Conservation (phyloP, 2,329 filamentous ascomycete species). For the Beauveria caledonica region DNA sequence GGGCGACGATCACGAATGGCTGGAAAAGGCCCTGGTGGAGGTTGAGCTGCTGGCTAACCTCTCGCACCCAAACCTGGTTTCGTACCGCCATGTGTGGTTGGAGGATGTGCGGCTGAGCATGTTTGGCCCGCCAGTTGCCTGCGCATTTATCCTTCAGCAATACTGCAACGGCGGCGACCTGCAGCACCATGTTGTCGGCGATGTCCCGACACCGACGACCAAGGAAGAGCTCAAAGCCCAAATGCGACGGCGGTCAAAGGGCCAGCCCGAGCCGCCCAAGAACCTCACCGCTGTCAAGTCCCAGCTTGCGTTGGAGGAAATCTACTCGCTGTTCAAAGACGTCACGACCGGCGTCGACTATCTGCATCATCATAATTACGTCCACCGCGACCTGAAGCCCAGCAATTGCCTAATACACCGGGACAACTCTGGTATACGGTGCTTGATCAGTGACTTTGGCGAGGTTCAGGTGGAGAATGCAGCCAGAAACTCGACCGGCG, state of each 20-base stretch:
- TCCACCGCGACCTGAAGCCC: constrained; percentile 92
- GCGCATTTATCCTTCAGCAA: constrained; percentile 93
- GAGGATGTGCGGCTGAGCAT: constrained; percentile 77
- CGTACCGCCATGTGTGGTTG: constrained; percentile 95
- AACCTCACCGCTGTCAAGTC: constrained; percentile 36
- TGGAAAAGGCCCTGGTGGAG: constrained; percentile 88
- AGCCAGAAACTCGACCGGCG: constrained; percentile 79
- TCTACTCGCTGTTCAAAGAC: constrained; percentile 93
- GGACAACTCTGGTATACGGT: constrained; percentile 61
- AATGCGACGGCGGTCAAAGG: constrained; percentile 72
- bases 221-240: constrained; percentile 85
- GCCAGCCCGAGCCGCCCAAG: constrained; percentile 56
- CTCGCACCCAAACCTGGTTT: constrained; percentile 90
- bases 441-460: constrained; percentile 94
- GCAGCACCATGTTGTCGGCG: constrained; percentile 74
- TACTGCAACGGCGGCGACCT: constrained; percentile 94
- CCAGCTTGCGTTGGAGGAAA: constrained; percentile 69
- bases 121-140: constrained; percentile 87
- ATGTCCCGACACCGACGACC: constrained; percentile 53
- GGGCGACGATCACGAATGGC: constrained; percentile 87
- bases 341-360: constrained; percentile 88
- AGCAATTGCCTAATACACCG: constrained; percentile 88
- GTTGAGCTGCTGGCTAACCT: constrained; percentile 88
- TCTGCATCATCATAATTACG: constrained; percentile 83
- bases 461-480: constrained; percentile 84